A percentile compares a stretch with the other conserved stretches of the same genome.
Conservation (phyloP, 768 basidiomycete species). For the Leccinum barrowsii region DNA sequence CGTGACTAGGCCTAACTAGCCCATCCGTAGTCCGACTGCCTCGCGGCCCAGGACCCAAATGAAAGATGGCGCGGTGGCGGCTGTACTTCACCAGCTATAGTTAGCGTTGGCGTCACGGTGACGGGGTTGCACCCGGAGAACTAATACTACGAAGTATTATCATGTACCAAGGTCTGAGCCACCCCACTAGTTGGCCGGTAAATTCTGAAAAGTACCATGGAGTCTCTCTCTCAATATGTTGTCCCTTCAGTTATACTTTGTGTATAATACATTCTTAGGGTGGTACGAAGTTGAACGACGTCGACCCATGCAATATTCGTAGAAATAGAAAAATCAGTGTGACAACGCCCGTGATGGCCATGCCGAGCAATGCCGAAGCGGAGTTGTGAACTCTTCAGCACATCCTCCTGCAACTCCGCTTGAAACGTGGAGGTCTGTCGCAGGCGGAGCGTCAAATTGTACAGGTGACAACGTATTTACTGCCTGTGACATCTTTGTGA, state of each 20-base stretch:
- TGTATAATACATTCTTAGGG: neutral
- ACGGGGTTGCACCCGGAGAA: too few species aligned
- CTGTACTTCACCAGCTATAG: neutral
- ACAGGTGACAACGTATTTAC: too few species aligned
- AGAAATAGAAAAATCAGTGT: neutral
- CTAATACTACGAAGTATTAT: too few species aligned
- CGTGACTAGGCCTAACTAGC: slow-evolving; percentile 12
- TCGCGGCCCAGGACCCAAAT: slow-evolving; percentile 11
- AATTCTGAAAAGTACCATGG: neutral
- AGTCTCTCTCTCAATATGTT: neutral
- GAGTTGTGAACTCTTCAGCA: neutral
- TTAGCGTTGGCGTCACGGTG: too few species aligned
- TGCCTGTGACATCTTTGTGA: too few species aligned
- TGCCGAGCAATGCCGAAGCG: neutral
- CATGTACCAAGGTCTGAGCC: too few species aligned
- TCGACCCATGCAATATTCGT: neutral
- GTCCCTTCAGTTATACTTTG: neutral
- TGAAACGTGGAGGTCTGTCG: too few species aligned
- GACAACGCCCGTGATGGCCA: neutral
- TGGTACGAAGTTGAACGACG: neutral
- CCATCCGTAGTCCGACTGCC: slow-evolving; percentile 11
- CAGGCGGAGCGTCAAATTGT: too few species aligned
- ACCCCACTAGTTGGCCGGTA: neutral
- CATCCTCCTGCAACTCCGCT: too few species aligned
- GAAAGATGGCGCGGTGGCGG: slow-evolving; percentile 3